phyloP scores from a whole-genome alignment of 129 eudicot species.

The Solidago caesia region DNA sequence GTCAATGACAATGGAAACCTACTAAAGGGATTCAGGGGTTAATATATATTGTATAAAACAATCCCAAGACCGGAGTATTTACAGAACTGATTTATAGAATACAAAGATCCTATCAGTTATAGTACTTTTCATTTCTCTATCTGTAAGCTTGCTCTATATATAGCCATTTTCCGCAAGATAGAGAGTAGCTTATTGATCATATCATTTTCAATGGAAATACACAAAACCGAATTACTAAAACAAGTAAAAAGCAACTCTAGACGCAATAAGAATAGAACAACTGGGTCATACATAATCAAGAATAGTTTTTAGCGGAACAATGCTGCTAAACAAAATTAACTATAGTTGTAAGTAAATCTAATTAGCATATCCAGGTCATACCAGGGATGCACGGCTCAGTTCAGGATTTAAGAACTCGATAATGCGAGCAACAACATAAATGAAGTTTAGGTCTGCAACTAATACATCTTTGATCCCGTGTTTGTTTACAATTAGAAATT shows the following conservation, averaged over 20 bases:
- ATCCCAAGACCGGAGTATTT: not conserved
- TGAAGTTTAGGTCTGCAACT: conserved; percentile 96
- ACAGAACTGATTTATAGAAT: not conserved
- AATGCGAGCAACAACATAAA: conserved; percentile 89
- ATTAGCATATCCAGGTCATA: conserved; percentile 28
- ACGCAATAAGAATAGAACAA: not conserved
- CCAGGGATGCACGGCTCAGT: conserved; percentile 85
- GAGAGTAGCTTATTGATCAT: not conserved
- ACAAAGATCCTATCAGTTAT: not conserved
- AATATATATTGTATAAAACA: not conserved
- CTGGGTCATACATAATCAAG: not conserved
- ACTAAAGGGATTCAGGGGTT: no score
- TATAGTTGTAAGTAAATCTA: not conserved
- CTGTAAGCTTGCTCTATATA: not conserved
- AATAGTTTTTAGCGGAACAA: not conserved
- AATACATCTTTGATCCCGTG: conserved; percentile 92
- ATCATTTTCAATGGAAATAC: not conserved
- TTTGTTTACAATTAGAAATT: no score
- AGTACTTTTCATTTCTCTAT: not conserved
- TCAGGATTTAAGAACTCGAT: conserved; percentile 95
- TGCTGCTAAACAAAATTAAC: not conserved
- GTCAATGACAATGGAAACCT: no score
- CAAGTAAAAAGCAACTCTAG: not conserved
- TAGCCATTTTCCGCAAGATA: not conserved
- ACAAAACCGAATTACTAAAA: not conserved